Percentiles rank a stretch among this genome's conserved stretches.
Conservation (phyloP, 73 alveolate genomes). For the Paramecium biaurelia region DNA sequence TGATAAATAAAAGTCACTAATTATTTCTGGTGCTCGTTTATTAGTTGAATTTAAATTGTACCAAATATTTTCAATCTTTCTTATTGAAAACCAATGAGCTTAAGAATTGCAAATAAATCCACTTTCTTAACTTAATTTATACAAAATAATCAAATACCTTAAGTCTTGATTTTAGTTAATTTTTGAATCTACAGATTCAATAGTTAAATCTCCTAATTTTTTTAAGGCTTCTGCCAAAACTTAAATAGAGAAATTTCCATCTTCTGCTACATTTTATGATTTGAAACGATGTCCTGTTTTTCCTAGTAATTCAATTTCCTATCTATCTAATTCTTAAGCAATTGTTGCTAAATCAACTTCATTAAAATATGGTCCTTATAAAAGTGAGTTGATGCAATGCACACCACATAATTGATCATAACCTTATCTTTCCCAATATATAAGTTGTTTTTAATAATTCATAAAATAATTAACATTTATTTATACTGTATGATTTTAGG, state of each 20-base stretch:
- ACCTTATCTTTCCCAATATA: slow-evolving; percentile 94
- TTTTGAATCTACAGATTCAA: slow-evolving; percentile 15
- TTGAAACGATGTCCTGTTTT: slow-evolving; percentile 43
- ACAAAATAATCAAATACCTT: background rate
- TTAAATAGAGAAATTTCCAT: slow-evolving; percentile 90
- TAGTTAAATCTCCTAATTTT: slow-evolving; percentile 60
- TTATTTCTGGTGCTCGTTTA: slow-evolving; percentile 88
- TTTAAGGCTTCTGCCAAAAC: slow-evolving; percentile 85
- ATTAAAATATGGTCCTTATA: slow-evolving; percentile 90
- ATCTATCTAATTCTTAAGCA: slow-evolving; percentile 80
- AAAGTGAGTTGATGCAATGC: slow-evolving; percentile 86
- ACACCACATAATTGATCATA: slow-evolving; percentile 94
- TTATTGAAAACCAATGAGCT: slow-evolving; percentile 93
- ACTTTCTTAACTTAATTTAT: slow-evolving; percentile 71
- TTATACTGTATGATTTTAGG: background rate
- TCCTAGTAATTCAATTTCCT: slow-evolving; percentile 69
- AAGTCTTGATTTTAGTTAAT: slow-evolving; percentile 32
- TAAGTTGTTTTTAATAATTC: background rate
- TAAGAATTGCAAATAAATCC: slow-evolving; percentile 90
- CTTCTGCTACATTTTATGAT: slow-evolving; percentile 86
- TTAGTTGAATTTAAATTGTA: slow-evolving; percentile 91
- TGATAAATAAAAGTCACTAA: slow-evolving; percentile 84
- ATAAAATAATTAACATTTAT: background rate
- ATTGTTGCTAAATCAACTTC: slow-evolving; percentile 78
- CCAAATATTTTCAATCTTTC: slow-evolving; percentile 92